Percentiles rank a stretch among this genome's conserved stretches.
These are phyloP conservation scores for Chalciporus sp. DNA, from an alignment of 1,284 basidiomycete genomes.

Conservation along the genomic window DNA sequence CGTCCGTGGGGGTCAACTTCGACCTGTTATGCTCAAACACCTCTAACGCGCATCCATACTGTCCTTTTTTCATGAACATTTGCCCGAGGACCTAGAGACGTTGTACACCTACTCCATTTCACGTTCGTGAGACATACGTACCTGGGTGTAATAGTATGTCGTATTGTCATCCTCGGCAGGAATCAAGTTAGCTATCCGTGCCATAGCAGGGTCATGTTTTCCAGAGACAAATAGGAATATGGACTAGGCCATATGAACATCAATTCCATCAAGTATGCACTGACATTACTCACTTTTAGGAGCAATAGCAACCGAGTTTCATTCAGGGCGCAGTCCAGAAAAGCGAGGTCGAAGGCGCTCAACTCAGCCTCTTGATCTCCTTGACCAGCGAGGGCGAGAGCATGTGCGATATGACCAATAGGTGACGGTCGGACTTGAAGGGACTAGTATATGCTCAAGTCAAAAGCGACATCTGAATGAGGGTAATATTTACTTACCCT, in stretches of 20 bases:
- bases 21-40: background rate
- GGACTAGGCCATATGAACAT: background rate
- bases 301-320: slow-evolving; percentile 6
- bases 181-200: background rate
- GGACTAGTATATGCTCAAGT: slow-evolving; percentile 1
- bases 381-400: slow-evolving; percentile 2
- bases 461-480: background rate
- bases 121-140: background rate
- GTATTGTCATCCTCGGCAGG: background rate
- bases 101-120: background rate
- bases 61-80: slow-evolving; percentile 2
- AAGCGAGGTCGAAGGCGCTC: slow-evolving; percentile 1
- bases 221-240: slow-evolving; percentile 1
- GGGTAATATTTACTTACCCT: background rate
- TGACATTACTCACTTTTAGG: slow-evolving; percentile 1
- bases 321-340: background rate
- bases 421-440: background rate
- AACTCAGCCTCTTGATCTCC: background rate
- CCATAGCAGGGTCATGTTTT: slow-evolving; percentile 3
- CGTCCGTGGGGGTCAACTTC: background rate
- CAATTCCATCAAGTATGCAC: background rate
- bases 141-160: slow-evolving; percentile 3
- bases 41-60: background rate
- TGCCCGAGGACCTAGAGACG: slow-evolving; percentile 7
- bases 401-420: slow-evolving; percentile 7